These are phyloP conservation scores for Nemania serpens DNA, from an alignment of 2,329 filamentous ascomycete species.

Conservation along the genomic window DNA sequence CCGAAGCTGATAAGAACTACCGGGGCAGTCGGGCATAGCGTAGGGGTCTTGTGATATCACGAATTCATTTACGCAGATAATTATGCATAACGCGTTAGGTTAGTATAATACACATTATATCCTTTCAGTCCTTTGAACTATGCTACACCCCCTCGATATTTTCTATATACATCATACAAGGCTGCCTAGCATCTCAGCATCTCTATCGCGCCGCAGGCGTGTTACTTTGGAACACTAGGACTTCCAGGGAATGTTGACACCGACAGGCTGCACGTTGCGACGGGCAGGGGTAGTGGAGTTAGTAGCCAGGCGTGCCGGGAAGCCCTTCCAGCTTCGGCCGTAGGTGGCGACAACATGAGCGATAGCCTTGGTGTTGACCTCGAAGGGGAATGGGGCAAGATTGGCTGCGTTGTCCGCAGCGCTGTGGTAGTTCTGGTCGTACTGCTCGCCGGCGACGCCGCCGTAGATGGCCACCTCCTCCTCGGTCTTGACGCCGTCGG, in stretches of 20 bases:
- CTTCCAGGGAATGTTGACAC: neutral
- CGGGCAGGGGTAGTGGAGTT: conserved; percentile 8
- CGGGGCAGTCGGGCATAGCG: no score
- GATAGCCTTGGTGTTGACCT: conserved; percentile 59
- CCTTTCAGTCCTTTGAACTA: neutral
- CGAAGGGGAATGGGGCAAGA: conserved; percentile 57
- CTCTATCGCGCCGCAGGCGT: conserved; percentile 8
- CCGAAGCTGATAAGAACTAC: no score
- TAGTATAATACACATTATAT: neutral
- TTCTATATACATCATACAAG: neutral
- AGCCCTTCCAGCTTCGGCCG: conserved; percentile 51
- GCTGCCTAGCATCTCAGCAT: neutral
- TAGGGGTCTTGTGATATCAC: no score
- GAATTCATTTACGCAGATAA: neutral
- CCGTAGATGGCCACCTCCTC: conserved; percentile 58
- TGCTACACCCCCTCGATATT: neutral
- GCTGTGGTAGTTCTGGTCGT: conserved; percentile 60
- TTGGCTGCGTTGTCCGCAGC: conserved; percentile 58
- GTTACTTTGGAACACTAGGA: neutral
- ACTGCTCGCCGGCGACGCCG: conserved; percentile 56
- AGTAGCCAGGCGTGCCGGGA: conserved; percentile 41
- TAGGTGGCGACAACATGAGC: conserved; percentile 58
- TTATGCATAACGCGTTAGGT: neutral
- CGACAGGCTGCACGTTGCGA: conserved; percentile 1
- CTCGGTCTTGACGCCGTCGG: conserved; percentile 61